Base-by-base conservation (phyloP, 1,139 yeast species). In the Yamadazyma trypodendri region DNA sequence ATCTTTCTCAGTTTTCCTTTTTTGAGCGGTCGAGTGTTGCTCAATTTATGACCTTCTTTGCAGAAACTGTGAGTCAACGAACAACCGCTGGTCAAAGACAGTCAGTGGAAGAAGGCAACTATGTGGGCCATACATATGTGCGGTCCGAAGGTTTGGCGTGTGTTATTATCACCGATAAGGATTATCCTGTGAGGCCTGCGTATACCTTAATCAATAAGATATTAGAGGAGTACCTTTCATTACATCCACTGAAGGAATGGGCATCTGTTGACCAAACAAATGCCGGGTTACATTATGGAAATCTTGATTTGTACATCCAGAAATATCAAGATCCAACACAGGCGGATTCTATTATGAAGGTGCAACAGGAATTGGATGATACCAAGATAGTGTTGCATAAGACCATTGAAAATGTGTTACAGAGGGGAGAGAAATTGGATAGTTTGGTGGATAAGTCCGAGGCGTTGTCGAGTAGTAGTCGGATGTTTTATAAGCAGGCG, bases 151-250 rank as follows among this genome's bases (percentile, higher is more conserved):
- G 97, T 1, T 59, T 92, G 34, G 85, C 95, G n/a, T 96, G 96
- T 46, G 96, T 92, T 21, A 68, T 92, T 43, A 86, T 94, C 58
- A 81, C 96, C 35, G 99, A 92, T 61, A 85, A 85, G 60, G 97
- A 92, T 52, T 92, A 92, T 62, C 98, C 98, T 2, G 90, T 87
- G 15, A 78, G 98, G 58, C 97, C 97, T n/a, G 98, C 97, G 1
- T 92, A 88, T 65, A 84, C 97, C 2, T 71, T 92, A 47, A 76
- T 92, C 55, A 92, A 90, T 74, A 92, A 89, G 68, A 70, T 92
- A 16, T 73, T 89, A 53, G 98, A 92, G 53, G 97, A 92, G 61
- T 92, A 88, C 63, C 68, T 90, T 43, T 75, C 90, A 20, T 80
- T 84, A 46, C 94, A 87, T 61, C 96, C 96, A 6, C 75, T 79